phyloP scores from a whole-genome alignment of 768 basidiomycete genomes.

The Termitomyces sp. region DNA sequence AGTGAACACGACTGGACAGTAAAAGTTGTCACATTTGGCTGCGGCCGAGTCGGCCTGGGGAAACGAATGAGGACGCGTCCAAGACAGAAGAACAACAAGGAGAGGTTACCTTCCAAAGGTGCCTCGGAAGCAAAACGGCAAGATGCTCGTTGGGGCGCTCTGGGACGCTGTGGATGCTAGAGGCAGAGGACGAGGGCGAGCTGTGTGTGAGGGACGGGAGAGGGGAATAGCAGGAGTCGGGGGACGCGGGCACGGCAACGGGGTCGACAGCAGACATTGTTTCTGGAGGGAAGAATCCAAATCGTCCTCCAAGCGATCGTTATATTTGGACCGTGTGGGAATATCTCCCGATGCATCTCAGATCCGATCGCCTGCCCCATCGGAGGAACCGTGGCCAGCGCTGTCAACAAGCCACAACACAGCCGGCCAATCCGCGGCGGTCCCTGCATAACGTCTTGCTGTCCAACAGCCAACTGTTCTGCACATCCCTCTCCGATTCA shows the following conservation, averaged over 20 bases:
- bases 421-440: neutral
- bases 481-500: no score
- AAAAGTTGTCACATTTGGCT: constrained; percentile 66
- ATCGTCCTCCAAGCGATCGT: no score
- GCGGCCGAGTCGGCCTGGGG: constrained; percentile 60
- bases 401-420: no score
- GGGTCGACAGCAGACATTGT: constrained; percentile 25
- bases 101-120: constrained; percentile 67
- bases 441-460: constrained; percentile 2
- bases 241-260: constrained; percentile 16
- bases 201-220: constrained; percentile 25
- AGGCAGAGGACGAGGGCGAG: constrained; percentile 29
- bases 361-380: neutral
- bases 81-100: constrained; percentile 4
- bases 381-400: neutral
- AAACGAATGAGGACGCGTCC: constrained; percentile 15
- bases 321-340: constrained; percentile 5
- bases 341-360: neutral
- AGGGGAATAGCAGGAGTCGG: constrained; percentile 20
- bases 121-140: constrained; percentile 65
- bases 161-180: constrained; percentile 22
- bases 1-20: constrained; percentile 62
- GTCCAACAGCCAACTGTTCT: constrained; percentile 10
- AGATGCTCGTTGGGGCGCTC: constrained; percentile 65
- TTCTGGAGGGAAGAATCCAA: no score